Evolutionary conservation across 2,329 filamentous ascomycete genomes (phyloP).

Genomic region (Raffaelea arxii): DNA sequence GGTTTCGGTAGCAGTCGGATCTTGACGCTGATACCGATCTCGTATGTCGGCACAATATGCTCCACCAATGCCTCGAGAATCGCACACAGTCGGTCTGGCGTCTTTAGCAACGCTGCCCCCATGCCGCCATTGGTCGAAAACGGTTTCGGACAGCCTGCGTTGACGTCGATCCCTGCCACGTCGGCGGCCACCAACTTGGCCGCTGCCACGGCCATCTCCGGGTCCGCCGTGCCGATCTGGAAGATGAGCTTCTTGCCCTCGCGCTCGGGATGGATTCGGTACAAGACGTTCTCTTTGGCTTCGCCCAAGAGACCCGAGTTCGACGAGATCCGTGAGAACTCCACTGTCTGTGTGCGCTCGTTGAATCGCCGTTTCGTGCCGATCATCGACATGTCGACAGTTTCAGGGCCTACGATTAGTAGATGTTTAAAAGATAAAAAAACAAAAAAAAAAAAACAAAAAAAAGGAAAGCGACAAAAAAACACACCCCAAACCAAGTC

Average conservation of each 20-base stretch:
- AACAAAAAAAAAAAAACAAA: background rate
- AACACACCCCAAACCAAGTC: slow-evolving; percentile 86
- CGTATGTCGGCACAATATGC: slow-evolving; percentile 64
- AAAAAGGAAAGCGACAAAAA: background rate
- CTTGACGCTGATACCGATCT: slow-evolving; percentile 95
- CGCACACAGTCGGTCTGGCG: slow-evolving; percentile 70
- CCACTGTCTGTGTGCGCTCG: slow-evolving; percentile 65
- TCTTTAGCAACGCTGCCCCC: slow-evolving; percentile 83
- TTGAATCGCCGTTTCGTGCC: slow-evolving; percentile 74
- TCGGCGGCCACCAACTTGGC: slow-evolving; percentile 76
- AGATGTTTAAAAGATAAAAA: background rate
- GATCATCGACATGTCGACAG: slow-evolving; percentile 84
- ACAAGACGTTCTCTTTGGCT: slow-evolving; percentile 63
- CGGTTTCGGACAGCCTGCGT: slow-evolving; percentile 95
- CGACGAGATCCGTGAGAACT: slow-evolving; percentile 71
- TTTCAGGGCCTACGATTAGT: slow-evolving; percentile 63
- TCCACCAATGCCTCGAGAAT: slow-evolving; percentile 78
- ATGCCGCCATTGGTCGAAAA: slow-evolving; percentile 92
- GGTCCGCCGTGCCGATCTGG: slow-evolving; percentile 82
- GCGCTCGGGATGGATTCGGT: slow-evolving; percentile 66
- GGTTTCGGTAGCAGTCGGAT: slow-evolving; percentile 77
- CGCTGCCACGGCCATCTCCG: slow-evolving; percentile 72
- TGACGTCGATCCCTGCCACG: slow-evolving; percentile 91
- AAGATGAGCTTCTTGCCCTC: slow-evolving; percentile 75
- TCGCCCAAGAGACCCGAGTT: slow-evolving; percentile 51